A percentile compares a stretch with the other conserved stretches of the same genome.
phyloP scores from a whole-genome alignment of 257 asterid species.

The Sherardia arvensis region DNA sequence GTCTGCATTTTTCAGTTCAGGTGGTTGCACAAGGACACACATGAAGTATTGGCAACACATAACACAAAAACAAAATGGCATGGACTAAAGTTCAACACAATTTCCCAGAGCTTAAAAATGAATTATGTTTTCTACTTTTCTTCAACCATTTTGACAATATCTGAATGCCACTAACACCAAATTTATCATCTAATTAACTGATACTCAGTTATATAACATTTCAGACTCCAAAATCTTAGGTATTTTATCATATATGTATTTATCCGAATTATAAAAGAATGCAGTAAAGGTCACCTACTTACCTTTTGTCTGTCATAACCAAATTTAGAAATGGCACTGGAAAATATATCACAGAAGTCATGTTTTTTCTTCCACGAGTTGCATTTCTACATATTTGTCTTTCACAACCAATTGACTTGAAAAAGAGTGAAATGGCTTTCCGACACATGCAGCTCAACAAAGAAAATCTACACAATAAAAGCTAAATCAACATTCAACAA shows the following conservation, averaged over 20 bases:
- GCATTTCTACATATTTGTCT: not conserved
- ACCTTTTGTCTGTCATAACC: too few relatives aligned
- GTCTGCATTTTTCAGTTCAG: constrained; percentile 52
- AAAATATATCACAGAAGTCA: not conserved
- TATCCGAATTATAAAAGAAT: not conserved
- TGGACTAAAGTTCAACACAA: not conserved
- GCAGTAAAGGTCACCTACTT: too few relatives aligned
- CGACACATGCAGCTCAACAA: not conserved
- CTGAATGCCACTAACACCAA: not conserved
- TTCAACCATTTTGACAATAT: not conserved
- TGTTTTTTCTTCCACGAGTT: not conserved
- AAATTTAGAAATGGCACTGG: not conserved
- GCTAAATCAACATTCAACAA: not conserved
- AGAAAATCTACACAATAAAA: not conserved
- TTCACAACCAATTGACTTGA: not conserved
- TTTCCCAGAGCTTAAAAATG: not conserved
- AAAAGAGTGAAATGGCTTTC: not conserved
- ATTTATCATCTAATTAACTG: not conserved
- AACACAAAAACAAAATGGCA: not conserved
- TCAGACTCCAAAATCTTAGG: not conserved
- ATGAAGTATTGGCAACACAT: not conserved
- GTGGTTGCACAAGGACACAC: constrained; percentile 3
- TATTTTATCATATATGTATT: not conserved
- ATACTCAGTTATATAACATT: not conserved
- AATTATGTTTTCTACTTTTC: too few relatives aligned